Percentiles rank a stretch among this genome's conserved stretches.
phyloP scores from a whole-genome alignment of 2,329 filamentous ascomycete genomes.

The Verticillium albo-atrum region DNA sequence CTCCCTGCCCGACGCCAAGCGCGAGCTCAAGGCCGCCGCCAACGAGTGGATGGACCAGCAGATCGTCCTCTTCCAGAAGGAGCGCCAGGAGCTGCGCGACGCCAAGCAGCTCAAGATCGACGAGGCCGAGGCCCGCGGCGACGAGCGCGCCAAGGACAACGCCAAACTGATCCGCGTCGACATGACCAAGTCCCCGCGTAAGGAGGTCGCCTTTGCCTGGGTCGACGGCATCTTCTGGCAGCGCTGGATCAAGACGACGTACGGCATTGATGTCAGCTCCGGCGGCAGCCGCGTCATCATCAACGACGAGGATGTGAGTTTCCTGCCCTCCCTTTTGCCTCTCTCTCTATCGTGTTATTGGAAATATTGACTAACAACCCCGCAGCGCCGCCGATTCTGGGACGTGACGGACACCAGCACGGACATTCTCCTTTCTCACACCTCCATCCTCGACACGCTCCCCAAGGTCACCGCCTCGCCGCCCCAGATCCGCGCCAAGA shows the following conservation, averaged over 20 bases:
- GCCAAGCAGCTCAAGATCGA: conserved; percentile 94
- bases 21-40: conserved; percentile 92
- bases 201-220: conserved; percentile 94
- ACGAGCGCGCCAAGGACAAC: conserved; percentile 77
- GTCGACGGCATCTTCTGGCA: conserved; percentile 97
- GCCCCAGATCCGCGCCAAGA: conserved; percentile 69
- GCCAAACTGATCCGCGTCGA: conserved; percentile 91
- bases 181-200: conserved; percentile 81
- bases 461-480: conserved; percentile 65
- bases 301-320: conserved; percentile 93
- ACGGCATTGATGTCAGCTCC: conserved; percentile 81
- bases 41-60: conserved; percentile 98
- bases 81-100: conserved; percentile 88
- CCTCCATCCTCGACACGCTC: conserved; percentile 84
- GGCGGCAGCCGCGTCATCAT: conserved; percentile 93
- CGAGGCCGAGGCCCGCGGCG: conserved; percentile 89
- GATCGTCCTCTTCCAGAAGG: conserved; percentile 83
- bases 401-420: conserved; percentile 86
- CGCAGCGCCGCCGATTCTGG: conserved; percentile 88
- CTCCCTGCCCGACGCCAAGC: conserved; percentile 71
- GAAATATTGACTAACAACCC: conserved; percentile 27
- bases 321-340: neutral
- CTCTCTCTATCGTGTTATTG: neutral
- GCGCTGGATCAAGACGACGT: conserved; percentile 91
- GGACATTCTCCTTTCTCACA: conserved; percentile 82